Percentiles rank a stretch among this genome's conserved stretches.
Evolutionary conservation across 2,329 filamentous ascomycete species (phyloP).

Genomic region (Madurella mycetomatis): DNA sequence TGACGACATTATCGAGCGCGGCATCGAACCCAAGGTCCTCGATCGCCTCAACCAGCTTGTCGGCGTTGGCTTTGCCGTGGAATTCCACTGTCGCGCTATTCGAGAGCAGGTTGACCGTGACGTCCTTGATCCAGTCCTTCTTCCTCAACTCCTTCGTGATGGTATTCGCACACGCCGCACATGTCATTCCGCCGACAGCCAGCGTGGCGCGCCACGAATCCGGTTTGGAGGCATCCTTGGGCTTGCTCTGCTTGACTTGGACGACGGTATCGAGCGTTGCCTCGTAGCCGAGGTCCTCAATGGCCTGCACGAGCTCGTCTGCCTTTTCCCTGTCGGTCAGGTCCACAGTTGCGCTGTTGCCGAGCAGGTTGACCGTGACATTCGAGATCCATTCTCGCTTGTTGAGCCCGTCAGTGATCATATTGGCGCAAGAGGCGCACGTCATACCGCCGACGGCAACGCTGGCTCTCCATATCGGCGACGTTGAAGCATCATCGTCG

Average conservation of each 20-base stretch:
- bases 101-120: conserved; percentile 60
- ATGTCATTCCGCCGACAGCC: conserved; percentile 71
- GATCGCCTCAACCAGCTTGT: conserved; percentile 49
- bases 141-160: conserved; percentile 58
- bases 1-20: conserved; percentile 47
- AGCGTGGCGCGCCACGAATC: conserved; percentile 47
- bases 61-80: conserved; percentile 40
- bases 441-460: conserved; percentile 63
- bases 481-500: conserved; percentile 21
- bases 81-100: conserved; percentile 63
- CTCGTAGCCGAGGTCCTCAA: conserved; percentile 65
- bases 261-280: conserved; percentile 52
- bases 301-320: conserved; percentile 48
- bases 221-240: conserved; percentile 7
- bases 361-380: conserved; percentile 59
- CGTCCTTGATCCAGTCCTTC: conserved; percentile 53
- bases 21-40: conserved; percentile 65
- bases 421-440: conserved; percentile 63
- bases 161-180: conserved; percentile 61
- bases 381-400: conserved; percentile 55
- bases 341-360: conserved; percentile 61
- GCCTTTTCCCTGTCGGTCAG: conserved; percentile 43
- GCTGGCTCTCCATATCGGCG: conserved; percentile 24
- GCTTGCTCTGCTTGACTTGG: conserved; percentile 32
- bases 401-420: conserved; percentile 57